Evolutionary conservation across 805 yeast species (phyloP), one percentile per base, ranked within the genome.

Genomic region (Blastobotrys attinorum): DNA sequence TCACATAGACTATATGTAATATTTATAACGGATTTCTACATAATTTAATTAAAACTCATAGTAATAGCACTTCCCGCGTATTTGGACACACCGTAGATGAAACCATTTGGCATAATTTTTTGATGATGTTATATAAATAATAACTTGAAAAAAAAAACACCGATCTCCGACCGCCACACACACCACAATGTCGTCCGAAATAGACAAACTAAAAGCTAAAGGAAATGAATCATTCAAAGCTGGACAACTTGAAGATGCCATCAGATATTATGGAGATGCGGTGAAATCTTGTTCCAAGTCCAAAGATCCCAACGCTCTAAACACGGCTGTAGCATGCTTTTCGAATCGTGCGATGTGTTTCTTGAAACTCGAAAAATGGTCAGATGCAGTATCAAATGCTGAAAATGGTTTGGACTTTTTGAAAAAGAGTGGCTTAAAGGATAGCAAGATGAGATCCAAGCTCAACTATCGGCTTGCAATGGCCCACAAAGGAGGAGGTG

Each of bases 311-410:
- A n/a, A n/a, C n/a, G n/a, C n/a, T n/a, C 47, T 40, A 29, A 43
- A 45, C 1, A 22, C 37, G 2, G 37, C 27, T 5, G 43, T 53
- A 3, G 45, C 46, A 13, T 50, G 39, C 37, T 54, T 45, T 39
- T 51, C 58, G 6, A 54, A 54, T 37, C 38, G 55, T 17, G 54
- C 58, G 2, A 48, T 48, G 4, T 45, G 51, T 18, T 45, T 44
- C 21, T 42, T 53, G 34, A 54, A 54, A 27, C 47, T 51, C 4
- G 37, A 41, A 22, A 27, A 43, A 8, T 53, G 41, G 40, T 20
- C 25, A 4, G 35, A 35, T 15, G 57, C 53, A 2, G 29, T 44
- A 1, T 36, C 39, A 5, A 50, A 46, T 32, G 44, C 51, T 22
- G 33, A 44, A 8, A 16, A 31, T 5, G 57, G 56, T 22, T 40